Conservation (phyloP, 257 asterid species). For the Gentiana macrophylla region DNA sequence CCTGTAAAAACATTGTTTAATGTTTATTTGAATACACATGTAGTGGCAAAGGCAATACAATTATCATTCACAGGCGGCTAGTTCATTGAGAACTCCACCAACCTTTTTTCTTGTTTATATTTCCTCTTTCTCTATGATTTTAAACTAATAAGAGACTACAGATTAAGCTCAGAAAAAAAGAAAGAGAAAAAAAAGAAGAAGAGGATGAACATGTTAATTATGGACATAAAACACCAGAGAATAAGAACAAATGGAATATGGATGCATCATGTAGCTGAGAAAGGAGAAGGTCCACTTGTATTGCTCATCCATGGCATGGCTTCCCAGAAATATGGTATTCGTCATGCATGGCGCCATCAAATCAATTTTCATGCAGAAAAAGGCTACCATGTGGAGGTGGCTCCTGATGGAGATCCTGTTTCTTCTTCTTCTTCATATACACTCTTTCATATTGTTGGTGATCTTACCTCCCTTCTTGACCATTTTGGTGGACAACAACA, state of each 20-base stretch:
- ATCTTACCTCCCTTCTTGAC: constrained; percentile 40
- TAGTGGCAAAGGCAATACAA: too few relatives aligned
- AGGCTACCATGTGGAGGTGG: constrained; percentile 31
- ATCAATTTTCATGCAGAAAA: constrained; percentile 24
- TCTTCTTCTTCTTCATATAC: constrained; percentile 39
- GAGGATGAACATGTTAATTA: constrained; percentile 9
- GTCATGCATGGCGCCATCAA: constrained; percentile 43
- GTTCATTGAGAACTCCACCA: too few relatives aligned
- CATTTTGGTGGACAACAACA: constrained; percentile 36
- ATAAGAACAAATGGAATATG: constrained; percentile 36
- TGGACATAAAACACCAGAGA: constrained; percentile 25
- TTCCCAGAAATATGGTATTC: constrained; percentile 12
- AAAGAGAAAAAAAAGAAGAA: background rate
- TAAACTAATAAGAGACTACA: too few relatives aligned
- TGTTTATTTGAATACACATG: too few relatives aligned
- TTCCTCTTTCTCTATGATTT: too few relatives aligned
- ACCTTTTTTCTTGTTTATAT: too few relatives aligned
- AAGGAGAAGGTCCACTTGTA: constrained; percentile 37
- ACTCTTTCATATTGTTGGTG: constrained; percentile 38
- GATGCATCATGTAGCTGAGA: constrained; percentile 49
- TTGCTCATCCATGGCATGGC: constrained; percentile 51
- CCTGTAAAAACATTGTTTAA: too few relatives aligned
- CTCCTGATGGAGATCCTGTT: constrained; percentile 45
- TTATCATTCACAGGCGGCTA: too few relatives aligned
- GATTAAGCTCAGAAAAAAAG: too few relatives aligned